Conservation (phyloP, 129 eudicot species). For the Pseudognaphalium luteoalbum region DNA sequence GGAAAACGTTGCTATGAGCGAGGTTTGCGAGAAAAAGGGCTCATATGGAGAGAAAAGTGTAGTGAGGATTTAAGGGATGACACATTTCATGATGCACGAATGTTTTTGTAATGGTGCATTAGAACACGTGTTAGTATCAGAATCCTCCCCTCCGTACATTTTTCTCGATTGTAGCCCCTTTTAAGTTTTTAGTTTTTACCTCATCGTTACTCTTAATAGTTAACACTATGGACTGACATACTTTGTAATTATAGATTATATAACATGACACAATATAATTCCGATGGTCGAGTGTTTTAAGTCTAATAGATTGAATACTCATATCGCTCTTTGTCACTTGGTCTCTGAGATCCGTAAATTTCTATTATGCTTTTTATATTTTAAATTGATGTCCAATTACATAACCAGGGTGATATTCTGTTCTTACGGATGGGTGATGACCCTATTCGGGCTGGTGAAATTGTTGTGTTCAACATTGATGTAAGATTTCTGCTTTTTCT, state of each 20-base stretch:
- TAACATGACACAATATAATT: neutral
- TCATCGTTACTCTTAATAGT: no score
- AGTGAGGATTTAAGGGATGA: no score
- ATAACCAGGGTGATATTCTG: conserved; percentile 83
- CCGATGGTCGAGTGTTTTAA: neutral
- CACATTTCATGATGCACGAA: no score
- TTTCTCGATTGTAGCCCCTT: no score
- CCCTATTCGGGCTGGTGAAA: conserved; percentile 90
- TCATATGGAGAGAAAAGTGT: no score
- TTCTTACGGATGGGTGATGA: conserved; percentile 74
- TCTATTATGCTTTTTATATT: conserved; percentile 22
- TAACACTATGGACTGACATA: no score
- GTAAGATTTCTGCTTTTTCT: conserved; percentile 47
- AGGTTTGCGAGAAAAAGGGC: no score
- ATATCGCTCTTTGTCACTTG: neutral
- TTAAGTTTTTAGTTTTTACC: no score
- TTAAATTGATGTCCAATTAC: conserved; percentile 21
- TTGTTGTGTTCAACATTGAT: conserved; percentile 79
- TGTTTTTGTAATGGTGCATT: no score
- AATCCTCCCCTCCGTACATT: no score
- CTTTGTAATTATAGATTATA: neutral
- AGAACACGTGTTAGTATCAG: no score
- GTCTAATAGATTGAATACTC: neutral
- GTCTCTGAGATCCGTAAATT: neutral
- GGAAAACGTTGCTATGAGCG: neutral